Evolutionary conservation across 441 rosid genomes (phyloP).

Genomic region (Populus hybrid): DNA sequence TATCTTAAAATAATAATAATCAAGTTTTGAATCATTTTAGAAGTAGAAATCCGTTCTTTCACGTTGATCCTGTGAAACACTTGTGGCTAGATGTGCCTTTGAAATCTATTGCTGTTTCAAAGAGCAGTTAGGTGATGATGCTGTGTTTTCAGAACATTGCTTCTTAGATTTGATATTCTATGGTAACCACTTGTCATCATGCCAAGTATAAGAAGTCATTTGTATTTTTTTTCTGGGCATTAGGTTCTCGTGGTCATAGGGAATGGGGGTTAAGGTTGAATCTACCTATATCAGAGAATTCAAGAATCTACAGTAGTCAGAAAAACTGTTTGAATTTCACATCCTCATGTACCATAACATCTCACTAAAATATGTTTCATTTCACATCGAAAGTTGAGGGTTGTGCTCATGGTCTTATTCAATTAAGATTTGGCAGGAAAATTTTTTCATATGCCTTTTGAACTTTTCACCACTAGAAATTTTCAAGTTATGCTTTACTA

Average conservation of each 20-base stretch:
- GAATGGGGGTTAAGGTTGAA: neutral
- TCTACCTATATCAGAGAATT: neutral
- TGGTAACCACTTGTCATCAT: neutral
- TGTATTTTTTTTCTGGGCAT: neutral
- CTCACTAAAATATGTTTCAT: neutral
- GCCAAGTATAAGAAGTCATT: no score
- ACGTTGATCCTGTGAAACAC: neutral
- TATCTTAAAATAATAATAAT: neutral
- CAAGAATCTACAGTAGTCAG: neutral
- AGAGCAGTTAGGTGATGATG: constrained; percentile 3
- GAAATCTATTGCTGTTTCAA: neutral
- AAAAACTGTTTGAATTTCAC: neutral
- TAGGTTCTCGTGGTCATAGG: neutral
- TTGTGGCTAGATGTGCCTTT: neutral
- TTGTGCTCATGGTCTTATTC: neutral
- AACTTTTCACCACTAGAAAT: neutral
- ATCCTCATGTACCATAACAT: neutral
- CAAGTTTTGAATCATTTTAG: neutral
- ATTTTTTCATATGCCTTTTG: neutral
- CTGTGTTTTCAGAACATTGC: neutral
- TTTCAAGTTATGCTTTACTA: neutral
- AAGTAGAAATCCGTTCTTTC: neutral
- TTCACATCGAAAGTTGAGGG: neutral
- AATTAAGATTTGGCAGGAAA: neutral
- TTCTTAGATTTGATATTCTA: neutral